phyloP scores from a whole-genome alignment of 352 stramenopile species.

The Phytopythium ostracodes region DNA sequence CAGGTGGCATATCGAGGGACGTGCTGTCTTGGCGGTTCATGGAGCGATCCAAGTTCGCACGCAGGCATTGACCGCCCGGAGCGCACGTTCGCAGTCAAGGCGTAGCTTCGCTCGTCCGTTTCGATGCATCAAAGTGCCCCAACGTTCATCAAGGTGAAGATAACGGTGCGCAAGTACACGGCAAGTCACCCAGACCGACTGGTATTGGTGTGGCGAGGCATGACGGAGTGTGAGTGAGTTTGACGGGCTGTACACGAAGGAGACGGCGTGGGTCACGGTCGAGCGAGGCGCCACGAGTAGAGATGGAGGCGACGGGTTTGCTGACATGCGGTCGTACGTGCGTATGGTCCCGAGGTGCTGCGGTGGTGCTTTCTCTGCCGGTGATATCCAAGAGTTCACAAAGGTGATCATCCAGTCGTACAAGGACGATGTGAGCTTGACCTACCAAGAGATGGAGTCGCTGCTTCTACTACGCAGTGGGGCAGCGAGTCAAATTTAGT shows the following conservation, averaged over 20 bases:
- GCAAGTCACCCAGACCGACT: slow-evolving; percentile 29
- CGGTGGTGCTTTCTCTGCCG: slow-evolving; percentile 5
- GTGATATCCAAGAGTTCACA: slow-evolving; percentile 8
- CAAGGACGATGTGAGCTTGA: slow-evolving; percentile 28
- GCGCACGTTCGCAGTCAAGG: slow-evolving; percentile 42
- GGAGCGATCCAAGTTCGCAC: slow-evolving; percentile 20
- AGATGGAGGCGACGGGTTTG: not conserved
- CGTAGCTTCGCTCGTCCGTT: slow-evolving; percentile 13
- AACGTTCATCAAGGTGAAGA: slow-evolving; percentile 27
- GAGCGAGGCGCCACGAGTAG: slow-evolving; percentile 14
- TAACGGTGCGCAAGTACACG: slow-evolving; percentile 44
- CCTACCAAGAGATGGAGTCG: slow-evolving; percentile 29
- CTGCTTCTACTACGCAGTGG: slow-evolving; percentile 13
- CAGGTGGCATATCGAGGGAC: slow-evolving; percentile 28
- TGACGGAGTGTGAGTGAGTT: slow-evolving; percentile 23
- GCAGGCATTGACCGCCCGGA: slow-evolving; percentile 7
- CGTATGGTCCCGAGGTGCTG: slow-evolving; percentile 26
- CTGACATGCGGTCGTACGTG: slow-evolving; percentile 40
- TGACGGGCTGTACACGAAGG: slow-evolving; percentile 45
- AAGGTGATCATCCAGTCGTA: slow-evolving; percentile 28
- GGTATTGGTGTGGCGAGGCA: slow-evolving; percentile 46
- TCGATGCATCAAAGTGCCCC: slow-evolving; percentile 9
- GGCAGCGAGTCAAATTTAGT: not conserved
- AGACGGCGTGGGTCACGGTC: slow-evolving; percentile 56
- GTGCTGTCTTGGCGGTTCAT: slow-evolving; percentile 5